Conservation (phyloP, 345 rosid genomes). For the Nasturtium officinale region DNA sequence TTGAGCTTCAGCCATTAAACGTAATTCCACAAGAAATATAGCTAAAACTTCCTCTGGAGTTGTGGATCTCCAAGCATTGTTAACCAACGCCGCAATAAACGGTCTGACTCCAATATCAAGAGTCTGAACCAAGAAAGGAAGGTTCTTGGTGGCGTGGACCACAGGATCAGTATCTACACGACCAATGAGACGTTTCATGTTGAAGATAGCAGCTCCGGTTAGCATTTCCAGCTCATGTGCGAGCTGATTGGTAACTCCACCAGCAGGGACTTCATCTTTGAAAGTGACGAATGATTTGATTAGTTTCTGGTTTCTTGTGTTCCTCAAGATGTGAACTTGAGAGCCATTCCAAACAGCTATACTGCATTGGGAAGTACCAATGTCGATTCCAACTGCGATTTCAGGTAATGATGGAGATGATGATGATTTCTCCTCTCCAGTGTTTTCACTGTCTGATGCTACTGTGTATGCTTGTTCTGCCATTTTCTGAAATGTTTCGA, state of each 20-base stretch:
- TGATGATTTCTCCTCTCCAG: slow-evolving; percentile 72
- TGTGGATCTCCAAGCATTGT: slow-evolving; percentile 83
- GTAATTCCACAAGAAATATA: slow-evolving; percentile 68
- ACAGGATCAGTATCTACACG: slow-evolving; percentile 84
- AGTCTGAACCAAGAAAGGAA: slow-evolving; percentile 87
- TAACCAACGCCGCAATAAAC: slow-evolving; percentile 75
- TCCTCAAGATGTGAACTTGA: slow-evolving; percentile 74
- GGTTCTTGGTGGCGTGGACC: slow-evolving; percentile 68
- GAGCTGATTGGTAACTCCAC: slow-evolving; percentile 77
- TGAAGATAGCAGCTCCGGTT: slow-evolving; percentile 82
- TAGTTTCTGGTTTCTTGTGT: slow-evolving; percentile 71
- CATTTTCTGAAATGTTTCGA: slow-evolving; percentile 57
- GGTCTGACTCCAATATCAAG: slow-evolving; percentile 86
- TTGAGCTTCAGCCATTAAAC: slow-evolving; percentile 73
- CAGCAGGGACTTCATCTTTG: slow-evolving; percentile 71
- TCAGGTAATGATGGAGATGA: slow-evolving; percentile 58
- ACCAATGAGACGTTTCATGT: slow-evolving; percentile 89
- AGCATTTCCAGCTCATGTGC: slow-evolving; percentile 76
- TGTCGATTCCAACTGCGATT: slow-evolving; percentile 80
- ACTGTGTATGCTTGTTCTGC: slow-evolving; percentile 78
- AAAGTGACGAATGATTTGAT: slow-evolving; percentile 79
- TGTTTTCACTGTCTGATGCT: slow-evolving; percentile 80
- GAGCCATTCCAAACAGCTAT: slow-evolving; percentile 86
- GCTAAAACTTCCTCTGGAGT: slow-evolving; percentile 93
- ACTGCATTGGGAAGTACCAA: slow-evolving; percentile 89